Percentiles rank a stretch among this genome's conserved stretches.
Conservation (phyloP, 108 stramenopile species). For the Nannochloropsis salina region DNA sequence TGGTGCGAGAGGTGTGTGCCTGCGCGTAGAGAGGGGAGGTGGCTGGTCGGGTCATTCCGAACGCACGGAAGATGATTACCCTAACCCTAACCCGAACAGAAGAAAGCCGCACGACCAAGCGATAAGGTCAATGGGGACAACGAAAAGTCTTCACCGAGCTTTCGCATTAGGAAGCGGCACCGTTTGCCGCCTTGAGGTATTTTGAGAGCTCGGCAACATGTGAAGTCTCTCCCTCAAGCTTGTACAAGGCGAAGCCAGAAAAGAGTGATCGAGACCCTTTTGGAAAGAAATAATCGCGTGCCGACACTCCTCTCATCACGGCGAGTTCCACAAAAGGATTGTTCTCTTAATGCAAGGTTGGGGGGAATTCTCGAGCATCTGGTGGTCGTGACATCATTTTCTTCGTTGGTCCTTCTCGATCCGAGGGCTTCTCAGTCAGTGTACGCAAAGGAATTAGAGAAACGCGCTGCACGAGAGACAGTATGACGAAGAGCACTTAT, state of each 20-base stretch:
- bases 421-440: background rate
- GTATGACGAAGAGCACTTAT: background rate
- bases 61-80: no score
- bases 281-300: background rate
- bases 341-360: no score
- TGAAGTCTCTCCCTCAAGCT: background rate
- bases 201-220: background rate
- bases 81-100: background rate
- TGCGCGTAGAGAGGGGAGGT: background rate
- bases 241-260: background rate
- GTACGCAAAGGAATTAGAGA: background rate
- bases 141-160: background rate
- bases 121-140: background rate
- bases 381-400: background rate
- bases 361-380: no score
- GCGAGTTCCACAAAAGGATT: no score
- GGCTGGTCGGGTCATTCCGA: background rate
- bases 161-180: background rate
- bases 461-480: background rate
- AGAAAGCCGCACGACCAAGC: background rate
- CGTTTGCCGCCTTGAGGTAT: background rate
- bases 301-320: background rate
- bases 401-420: background rate
- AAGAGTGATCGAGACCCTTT: background rate
- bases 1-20: background rate